A percentile compares a stretch with the other conserved stretches of the same genome.
phyloP scores from a whole-genome alignment of 495 filamentous ascomycete species.

The Pyrenopolyporus hunteri region DNA sequence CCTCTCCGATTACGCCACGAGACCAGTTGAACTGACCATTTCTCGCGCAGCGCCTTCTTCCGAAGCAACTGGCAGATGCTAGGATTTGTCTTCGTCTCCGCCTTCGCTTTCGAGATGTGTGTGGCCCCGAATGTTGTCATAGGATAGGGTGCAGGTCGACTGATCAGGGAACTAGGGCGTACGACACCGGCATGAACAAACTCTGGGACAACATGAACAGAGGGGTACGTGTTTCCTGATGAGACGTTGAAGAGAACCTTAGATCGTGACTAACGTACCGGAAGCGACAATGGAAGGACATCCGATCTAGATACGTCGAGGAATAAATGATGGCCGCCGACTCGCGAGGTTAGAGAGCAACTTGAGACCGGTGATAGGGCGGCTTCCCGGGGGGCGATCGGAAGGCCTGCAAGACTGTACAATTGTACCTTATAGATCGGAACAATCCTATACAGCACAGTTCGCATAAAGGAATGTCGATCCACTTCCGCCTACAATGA shows the following conservation, averaged over 20 bases:
- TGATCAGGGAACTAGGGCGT: slow-evolving; percentile 64
- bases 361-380: background rate
- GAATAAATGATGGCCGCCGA: slow-evolving; percentile 54
- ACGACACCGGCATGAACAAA: slow-evolving; percentile 75
- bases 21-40: slow-evolving; percentile 41
- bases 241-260: background rate
- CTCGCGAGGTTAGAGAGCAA: background rate
- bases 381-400: slow-evolving; percentile 7
- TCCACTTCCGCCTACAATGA: background rate
- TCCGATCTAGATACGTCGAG: slow-evolving; percentile 83
- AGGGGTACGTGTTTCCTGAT: slow-evolving; percentile 69
- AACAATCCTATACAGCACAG: slow-evolving; percentile 15
- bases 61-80: slow-evolving; percentile 86
- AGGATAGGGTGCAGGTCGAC: slow-evolving; percentile 11
- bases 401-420: slow-evolving; percentile 14
- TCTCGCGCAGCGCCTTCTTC: slow-evolving; percentile 71
- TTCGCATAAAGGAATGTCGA: slow-evolving; percentile 8
- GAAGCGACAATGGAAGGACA: slow-evolving; percentile 99
- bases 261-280: slow-evolving; percentile 40
- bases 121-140: slow-evolving; percentile 39
- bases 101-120: slow-evolving; percentile 94
- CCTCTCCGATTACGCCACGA: slow-evolving; percentile 16
- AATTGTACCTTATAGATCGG: slow-evolving; percentile 27
- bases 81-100: slow-evolving; percentile 79
- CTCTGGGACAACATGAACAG: slow-evolving; percentile 89